A percentile compares a stretch with the other conserved stretches of the same genome.
These are phyloP conservation scores for Capsicum baccatum DNA, from an alignment of 257 asterid genomes.

Conservation along the genomic window DNA sequence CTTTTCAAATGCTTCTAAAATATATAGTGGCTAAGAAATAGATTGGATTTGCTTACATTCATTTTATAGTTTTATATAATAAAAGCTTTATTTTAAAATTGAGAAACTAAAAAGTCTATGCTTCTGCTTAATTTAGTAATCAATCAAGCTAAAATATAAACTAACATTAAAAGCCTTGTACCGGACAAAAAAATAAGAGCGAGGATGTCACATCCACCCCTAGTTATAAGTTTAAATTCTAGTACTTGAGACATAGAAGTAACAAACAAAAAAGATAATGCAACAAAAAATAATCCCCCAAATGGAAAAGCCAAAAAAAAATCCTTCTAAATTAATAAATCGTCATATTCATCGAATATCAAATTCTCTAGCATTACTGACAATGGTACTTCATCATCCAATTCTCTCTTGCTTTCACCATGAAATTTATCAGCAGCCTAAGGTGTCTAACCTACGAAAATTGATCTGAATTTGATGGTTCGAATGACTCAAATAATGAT, in stretches of 20 bases:
- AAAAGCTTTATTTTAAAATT: too few relatives aligned
- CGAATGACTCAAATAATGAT: constrained; percentile 26
- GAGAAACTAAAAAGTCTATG: too few relatives aligned
- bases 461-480: constrained; percentile 49
- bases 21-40: too few relatives aligned
- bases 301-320: not conserved
- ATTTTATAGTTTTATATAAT: too few relatives aligned
- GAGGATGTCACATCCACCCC: constrained; percentile 11
- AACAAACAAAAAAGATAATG: not conserved
- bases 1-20: too few relatives aligned
- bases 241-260: not conserved
- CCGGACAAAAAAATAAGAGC: constrained; percentile 23
- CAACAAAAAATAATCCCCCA: not conserved
- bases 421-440: constrained; percentile 38
- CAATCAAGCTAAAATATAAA: constrained; percentile 10
- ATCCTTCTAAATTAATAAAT: constrained; percentile 46
- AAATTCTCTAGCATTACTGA: constrained; percentile 66
- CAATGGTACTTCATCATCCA: constrained; percentile 43
- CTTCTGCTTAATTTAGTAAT: not conserved
- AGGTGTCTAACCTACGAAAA: constrained; percentile 56
- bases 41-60: too few relatives aligned
- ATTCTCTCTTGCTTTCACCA: constrained; percentile 53
- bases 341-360: constrained; percentile 60
- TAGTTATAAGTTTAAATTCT: not conserved
- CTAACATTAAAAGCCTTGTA: not conserved